Base-by-base conservation (phyloP, 2,329 filamentous ascomycete species). In the Cercospora brassicicola region DNA sequence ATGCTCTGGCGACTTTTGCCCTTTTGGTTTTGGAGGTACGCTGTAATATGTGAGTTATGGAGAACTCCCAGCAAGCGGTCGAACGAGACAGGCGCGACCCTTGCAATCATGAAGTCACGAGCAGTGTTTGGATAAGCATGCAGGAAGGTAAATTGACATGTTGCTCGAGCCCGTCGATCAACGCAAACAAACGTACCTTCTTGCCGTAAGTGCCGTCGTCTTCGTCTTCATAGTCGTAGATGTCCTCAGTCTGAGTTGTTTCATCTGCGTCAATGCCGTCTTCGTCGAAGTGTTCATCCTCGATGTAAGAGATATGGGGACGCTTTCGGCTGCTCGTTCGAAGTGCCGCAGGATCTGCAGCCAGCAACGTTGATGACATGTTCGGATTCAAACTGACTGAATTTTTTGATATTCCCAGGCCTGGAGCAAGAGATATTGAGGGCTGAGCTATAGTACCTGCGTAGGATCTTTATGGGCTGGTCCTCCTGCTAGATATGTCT, bases 301-400 rank as follows among this genome's bases (percentile, higher is more conserved):
- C 67, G 23, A 65, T 62, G 62, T 77, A 76, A 5, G 72, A 75
- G 13, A 76, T 67, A 9, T 66, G 68, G 18, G 70, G 64, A 59
- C 76, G 69, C 74, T 77, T 77, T 63, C 76, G 76, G 70, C 75
- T 76, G 62, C 71, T 68, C 55, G 59, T 64, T 18, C 65, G 66
- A 20, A 59, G 15, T n/a, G 65, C 33, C n/a, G 36, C 18, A 23
- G 53, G 23, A 28, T 33, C 31, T 31, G 36, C 36, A n/a, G 48
- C 42, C 30, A 55, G 3, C 18, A 36, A 10, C 30, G 30, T 53
- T 42, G 51, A 31, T 11, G 48, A 55, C 61, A 63, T 62, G 26
- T 20, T 20, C 28, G 15, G 5, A 2, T n/a, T 15, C 36, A 39
- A 2, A 2, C 36, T 39, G 36, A 39, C 6, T n/a, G 13, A 2